These are phyloP conservation scores for Lathyrus tuberosus DNA, from an alignment of 306 rosid genomes.

Conservation along the genomic window DNA sequence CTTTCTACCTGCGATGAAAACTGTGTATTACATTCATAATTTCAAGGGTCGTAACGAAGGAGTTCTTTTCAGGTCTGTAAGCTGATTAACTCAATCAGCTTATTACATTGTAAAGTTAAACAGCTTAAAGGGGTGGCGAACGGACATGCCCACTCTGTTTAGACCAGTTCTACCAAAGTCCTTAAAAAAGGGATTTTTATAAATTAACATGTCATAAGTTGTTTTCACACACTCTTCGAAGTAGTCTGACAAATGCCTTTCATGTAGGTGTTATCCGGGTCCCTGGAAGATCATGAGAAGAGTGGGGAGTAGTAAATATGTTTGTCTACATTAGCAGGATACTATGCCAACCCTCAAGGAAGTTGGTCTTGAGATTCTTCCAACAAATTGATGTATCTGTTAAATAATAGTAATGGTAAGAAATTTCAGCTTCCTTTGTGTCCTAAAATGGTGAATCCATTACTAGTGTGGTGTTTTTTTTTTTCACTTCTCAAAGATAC, in stretches of 20 bases:
- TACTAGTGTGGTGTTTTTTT: background rate
- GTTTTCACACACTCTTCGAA: too few relatives aligned
- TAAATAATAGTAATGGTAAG: conserved; percentile 32
- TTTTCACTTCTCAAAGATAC: background rate
- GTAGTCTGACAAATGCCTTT: background rate
- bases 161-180: too few relatives aligned
- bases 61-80: conserved; percentile 76
- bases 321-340: conserved; percentile 76
- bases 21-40: conserved; percentile 87
- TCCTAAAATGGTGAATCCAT: background rate
- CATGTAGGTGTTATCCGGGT: conserved; percentile 79
- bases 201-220: too few relatives aligned
- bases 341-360: conserved; percentile 91
- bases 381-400: conserved; percentile 53
- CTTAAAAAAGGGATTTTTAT: too few relatives aligned
- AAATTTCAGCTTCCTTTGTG: conserved; percentile 10
- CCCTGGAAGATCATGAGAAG: conserved; percentile 87
- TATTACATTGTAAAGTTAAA: conserved; percentile 7
- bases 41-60: conserved; percentile 89
- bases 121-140: too few relatives aligned
- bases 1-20: conserved; percentile 80
- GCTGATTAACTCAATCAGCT: conserved; percentile 28
- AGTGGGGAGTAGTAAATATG: conserved; percentile 45
- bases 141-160: too few relatives aligned
- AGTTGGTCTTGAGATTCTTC: conserved; percentile 89